Percentiles rank a stretch among this genome's conserved stretches.
Conservation (phyloP, 1,139 yeast genomes). For the Ogataea hybrid region DNA sequence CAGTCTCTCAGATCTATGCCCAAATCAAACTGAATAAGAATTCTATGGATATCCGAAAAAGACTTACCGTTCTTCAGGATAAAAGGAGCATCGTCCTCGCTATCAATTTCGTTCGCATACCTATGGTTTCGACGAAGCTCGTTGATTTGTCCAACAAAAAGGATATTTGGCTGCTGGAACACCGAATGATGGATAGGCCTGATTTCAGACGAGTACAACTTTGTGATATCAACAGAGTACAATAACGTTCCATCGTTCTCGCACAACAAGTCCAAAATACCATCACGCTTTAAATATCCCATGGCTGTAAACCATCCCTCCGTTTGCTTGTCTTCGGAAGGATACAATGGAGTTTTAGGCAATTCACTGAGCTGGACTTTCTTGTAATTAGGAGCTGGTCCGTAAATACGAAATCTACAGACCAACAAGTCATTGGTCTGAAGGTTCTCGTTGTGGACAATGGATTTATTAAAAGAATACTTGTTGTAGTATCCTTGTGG, state of each 20-base stretch:
- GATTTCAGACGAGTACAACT: constrained; percentile 62
- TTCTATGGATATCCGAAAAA: constrained; percentile 30
- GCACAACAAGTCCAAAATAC: constrained; percentile 58
- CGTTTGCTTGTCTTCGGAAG: constrained; percentile 13
- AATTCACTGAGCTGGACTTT: constrained; percentile 36
- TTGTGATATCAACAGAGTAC: constrained; percentile 58
- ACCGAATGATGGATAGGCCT: constrained; percentile 68
- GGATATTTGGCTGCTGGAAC: constrained; percentile 55
- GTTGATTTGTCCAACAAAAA: constrained; percentile 56
- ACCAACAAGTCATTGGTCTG: constrained; percentile 46
- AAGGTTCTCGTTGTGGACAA: constrained; percentile 30
- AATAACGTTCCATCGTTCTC: constrained; percentile 69
- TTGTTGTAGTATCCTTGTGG: constrained; percentile 59
- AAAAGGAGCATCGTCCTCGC: constrained; percentile 6
- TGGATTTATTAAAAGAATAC: constrained; percentile 48
- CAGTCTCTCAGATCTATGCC: constrained; percentile 80
- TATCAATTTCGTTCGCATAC: constrained; percentile 29
- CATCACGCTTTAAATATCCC: constrained; percentile 70
- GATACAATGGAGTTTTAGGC: constrained; percentile 46
- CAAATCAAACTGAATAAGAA: constrained; percentile 62
- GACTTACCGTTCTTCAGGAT: constrained; percentile 20
- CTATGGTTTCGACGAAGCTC: constrained; percentile 48
- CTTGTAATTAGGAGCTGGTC: constrained; percentile 48
- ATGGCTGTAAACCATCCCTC: constrained; percentile 77
- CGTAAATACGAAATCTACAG: constrained; percentile 63